These are phyloP conservation scores for Nigrospora sphaerica DNA, from an alignment of 2,329 filamentous ascomycete genomes.

Conservation along the genomic window DNA sequence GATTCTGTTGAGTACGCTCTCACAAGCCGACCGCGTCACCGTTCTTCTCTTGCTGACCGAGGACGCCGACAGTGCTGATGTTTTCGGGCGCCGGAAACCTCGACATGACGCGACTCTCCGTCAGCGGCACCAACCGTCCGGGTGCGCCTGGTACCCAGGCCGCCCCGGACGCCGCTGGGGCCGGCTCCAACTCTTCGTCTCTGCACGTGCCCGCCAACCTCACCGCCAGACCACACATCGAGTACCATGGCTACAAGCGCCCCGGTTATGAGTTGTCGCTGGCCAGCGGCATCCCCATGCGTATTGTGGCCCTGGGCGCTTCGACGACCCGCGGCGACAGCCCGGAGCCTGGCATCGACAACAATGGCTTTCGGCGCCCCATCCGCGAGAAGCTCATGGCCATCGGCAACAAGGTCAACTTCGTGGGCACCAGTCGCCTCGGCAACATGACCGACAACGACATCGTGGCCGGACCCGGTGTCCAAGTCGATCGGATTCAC, in stretches of 20 bases:
- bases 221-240: background rate
- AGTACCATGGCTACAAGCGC: constrained; percentile 3
- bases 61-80: background rate
- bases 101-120: constrained; percentile 1
- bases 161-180: background rate
- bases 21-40: no score
- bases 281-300: constrained; percentile 17
- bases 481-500: constrained; percentile 20
- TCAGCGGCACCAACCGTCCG: background rate
- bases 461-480: constrained; percentile 24
- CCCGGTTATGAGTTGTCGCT: constrained; percentile 6
- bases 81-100: background rate
- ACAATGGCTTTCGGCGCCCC: constrained; percentile 24
- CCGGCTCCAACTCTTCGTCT: background rate
- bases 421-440: constrained; percentile 23
- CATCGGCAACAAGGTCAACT: constrained; percentile 24
- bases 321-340: constrained; percentile 24
- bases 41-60: no score
- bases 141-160: background rate
- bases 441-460: constrained; percentile 28
- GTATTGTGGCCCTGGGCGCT: constrained; percentile 24
- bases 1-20: no score
- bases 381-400: constrained; percentile 24
- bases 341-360: constrained; percentile 19
- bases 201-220: background rate